Evolutionary conservation across 2,329 filamentous ascomycete genomes (phyloP), one percentile per base, ranked within the genome.

Genomic region (Colletotrichum simmondsii): DNA sequence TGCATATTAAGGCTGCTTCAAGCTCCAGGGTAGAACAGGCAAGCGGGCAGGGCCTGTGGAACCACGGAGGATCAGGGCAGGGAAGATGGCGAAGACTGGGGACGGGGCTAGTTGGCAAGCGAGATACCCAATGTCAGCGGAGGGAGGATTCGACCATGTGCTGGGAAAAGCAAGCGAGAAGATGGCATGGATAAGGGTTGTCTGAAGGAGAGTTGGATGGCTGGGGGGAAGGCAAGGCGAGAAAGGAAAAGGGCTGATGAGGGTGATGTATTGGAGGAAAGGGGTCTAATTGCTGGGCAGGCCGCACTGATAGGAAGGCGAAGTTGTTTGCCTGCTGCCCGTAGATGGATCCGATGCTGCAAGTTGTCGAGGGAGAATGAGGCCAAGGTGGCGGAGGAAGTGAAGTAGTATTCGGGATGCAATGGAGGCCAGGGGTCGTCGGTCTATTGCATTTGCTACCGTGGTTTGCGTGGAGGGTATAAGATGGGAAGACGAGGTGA

Each of bases 1-100:
- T 65, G 70, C 70, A 72, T 72, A 72, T 70, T 65, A 72, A 72
- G 70, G 70, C 66, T 72, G 70, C 70, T 67, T 70, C 65, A 72
- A 65, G 59, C 70, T 65, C 66, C 70, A 72, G 52, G 70, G 66
- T 72, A 56, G 70, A 57, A 61, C 66, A 72, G 56, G 70, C 70
- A 65, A 65, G 65, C 46, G 70, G 60, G 35, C 66, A 65, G 56
- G 66, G 70, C 54, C 66, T 70, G 70, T 72, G 70, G 70, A 56
- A 61, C 60, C 65, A 69, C 54, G 37, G 70, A 72, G 66, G 66
- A 72, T 72, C 66, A 72, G 66, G 70, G 66, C 70, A 72, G 66
- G 70, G 70, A 72, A 72, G 70, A 70, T 72, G 70, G 61, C 70
- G 70, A 70, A 70, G 70, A 70, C 70, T 70, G 66, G 66, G 60